Evolutionary conservation across 2,329 filamentous ascomycete species (phyloP).

Genomic region (Lasiodiplodia hormozganensis): DNA sequence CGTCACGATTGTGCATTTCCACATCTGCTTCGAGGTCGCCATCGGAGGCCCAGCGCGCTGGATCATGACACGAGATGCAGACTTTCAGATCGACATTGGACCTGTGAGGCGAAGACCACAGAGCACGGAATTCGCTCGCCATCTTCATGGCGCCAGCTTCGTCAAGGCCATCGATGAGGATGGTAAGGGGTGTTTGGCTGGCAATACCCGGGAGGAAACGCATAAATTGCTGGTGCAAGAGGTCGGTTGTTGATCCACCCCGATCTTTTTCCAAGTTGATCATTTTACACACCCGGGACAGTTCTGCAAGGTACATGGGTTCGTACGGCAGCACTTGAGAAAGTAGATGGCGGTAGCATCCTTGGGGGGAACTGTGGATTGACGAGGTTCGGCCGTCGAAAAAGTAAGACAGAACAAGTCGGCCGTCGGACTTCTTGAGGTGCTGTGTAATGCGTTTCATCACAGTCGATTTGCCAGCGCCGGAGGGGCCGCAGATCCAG

Average conservation of each 20-base stretch:
- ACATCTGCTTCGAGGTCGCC: neutral
- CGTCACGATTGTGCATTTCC: neutral
- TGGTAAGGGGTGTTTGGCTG: neutral
- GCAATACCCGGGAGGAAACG: neutral
- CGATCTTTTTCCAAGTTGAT: neutral
- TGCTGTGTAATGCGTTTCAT: conserved; percentile 5
- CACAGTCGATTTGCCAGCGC: neutral
- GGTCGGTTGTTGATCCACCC: neutral
- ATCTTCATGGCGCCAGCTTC: neutral
- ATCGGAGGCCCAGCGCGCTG: neutral
- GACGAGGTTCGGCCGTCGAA: neutral
- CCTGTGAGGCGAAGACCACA: neutral
- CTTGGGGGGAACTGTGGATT: neutral
- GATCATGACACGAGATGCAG: neutral
- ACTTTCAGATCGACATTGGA: neutral
- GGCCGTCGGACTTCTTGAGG: neutral
- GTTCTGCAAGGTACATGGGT: neutral
- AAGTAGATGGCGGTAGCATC: neutral
- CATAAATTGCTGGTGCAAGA: neutral
- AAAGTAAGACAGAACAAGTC: neutral
- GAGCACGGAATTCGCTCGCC: neutral
- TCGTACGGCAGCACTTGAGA: neutral
- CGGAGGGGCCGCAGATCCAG: neutral
- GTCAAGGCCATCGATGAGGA: neutral
- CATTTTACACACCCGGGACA: neutral